phyloP scores from a whole-genome alignment of 768 basidiomycete species.

The Podaxis rugospora region DNA sequence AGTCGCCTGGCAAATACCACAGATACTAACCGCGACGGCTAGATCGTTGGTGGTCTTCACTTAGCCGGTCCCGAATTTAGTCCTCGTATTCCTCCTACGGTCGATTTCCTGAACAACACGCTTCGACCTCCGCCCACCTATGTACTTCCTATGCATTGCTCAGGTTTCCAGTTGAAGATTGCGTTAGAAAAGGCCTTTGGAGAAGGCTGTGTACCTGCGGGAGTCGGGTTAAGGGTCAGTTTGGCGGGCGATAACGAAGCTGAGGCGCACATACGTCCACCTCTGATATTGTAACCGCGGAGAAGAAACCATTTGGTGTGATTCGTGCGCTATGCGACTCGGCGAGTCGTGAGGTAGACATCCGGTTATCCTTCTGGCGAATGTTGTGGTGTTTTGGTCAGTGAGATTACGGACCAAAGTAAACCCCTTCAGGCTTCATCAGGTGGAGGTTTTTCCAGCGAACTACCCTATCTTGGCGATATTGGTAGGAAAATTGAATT shows the following conservation, averaged over 20 bases:
- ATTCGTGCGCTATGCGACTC: background rate
- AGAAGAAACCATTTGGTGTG: background rate
- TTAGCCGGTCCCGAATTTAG: slow-evolving; percentile 68
- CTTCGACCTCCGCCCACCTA: slow-evolving; percentile 63
- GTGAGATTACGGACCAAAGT: too few species aligned
- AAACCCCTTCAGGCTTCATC: background rate
- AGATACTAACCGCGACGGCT: background rate
- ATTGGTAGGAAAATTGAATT: background rate
- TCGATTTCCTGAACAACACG: slow-evolving; percentile 61
- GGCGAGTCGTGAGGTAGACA: too few species aligned
- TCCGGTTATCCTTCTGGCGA: too few species aligned
- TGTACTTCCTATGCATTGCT: slow-evolving; percentile 82
- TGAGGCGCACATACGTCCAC: slow-evolving; percentile 34
- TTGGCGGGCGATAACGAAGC: slow-evolving; percentile 42
- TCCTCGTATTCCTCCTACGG: slow-evolving; percentile 61
- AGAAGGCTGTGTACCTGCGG: slow-evolving; percentile 73
- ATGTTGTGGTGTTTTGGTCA: too few species aligned
- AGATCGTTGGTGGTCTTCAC: slow-evolving; percentile 82
- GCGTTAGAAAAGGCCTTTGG: slow-evolving; percentile 68
- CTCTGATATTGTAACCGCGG: background rate
- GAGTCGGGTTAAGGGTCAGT: slow-evolving; percentile 64
- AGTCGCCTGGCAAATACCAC: background rate
- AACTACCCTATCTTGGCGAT: background rate
- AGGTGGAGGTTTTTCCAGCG: background rate
- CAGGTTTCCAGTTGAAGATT: slow-evolving; percentile 73